A percentile compares a stretch with the other conserved stretches of the same genome.
These are phyloP conservation scores for Diaporthe sp. DNA, from an alignment of 2,329 filamentous ascomycete genomes.

Conservation along the genomic window DNA sequence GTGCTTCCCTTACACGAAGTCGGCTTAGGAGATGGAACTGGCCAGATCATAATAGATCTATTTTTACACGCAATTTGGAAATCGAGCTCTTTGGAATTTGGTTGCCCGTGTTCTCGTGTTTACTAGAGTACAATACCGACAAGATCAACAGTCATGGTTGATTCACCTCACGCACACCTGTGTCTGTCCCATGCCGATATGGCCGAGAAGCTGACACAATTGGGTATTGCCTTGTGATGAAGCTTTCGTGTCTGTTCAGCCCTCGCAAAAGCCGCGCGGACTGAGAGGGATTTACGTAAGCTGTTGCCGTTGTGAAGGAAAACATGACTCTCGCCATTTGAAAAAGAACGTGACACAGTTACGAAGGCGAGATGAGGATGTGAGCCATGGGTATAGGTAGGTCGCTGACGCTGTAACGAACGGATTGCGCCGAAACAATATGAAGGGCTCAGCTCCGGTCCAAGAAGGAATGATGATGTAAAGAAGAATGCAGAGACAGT, in stretches of 20 bases:
- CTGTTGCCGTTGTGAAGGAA: background rate
- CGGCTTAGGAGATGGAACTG: background rate
- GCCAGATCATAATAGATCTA: background rate
- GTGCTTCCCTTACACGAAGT: background rate
- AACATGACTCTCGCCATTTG: background rate
- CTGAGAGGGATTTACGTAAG: background rate
- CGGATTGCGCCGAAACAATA: too few species aligned
- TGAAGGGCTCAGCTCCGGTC: background rate
- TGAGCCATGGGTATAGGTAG: background rate
- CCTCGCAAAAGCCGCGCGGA: background rate
- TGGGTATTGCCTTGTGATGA: background rate
- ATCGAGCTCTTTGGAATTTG: background rate
- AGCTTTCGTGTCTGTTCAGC: background rate
- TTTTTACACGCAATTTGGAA: background rate
- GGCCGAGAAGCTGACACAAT: too few species aligned
- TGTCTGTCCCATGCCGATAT: background rate
- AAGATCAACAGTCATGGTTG: background rate
- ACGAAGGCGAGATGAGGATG: background rate
- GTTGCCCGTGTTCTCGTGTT: too few species aligned
- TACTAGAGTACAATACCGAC: background rate
- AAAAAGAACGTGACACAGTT: background rate
- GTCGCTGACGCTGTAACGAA: background rate
- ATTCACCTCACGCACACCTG: background rate
- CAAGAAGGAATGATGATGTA: background rate
- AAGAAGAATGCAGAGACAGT: background rate